These are phyloP conservation scores for Rhodosporidiobolus odoratus DNA, from an alignment of 768 basidiomycete genomes.

Conservation along the genomic window DNA sequence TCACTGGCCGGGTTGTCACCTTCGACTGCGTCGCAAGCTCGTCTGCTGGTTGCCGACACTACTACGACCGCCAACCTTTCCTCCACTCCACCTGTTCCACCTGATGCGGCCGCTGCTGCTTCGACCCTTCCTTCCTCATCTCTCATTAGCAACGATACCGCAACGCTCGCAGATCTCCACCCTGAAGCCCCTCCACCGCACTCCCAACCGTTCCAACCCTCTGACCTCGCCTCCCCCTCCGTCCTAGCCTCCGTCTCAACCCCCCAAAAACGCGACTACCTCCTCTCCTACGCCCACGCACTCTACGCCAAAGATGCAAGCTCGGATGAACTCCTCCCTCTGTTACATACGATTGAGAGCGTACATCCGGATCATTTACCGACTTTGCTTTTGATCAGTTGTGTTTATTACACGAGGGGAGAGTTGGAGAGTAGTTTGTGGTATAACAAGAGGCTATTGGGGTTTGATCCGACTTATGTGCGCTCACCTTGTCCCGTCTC, in stretches of 20 bases:
- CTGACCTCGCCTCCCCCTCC: not conserved
- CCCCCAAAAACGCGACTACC: conserved; percentile 31
- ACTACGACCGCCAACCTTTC: too few species aligned
- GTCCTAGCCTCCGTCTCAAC: conserved; percentile 13
- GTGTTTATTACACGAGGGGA: conserved; percentile 47
- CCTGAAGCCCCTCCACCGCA: not conserved
- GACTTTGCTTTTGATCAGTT: conserved; percentile 48
- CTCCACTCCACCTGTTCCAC: too few species aligned
- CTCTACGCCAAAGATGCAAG: conserved; percentile 27
- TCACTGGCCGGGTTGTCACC: not conserved
- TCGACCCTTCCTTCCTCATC: too few species aligned
- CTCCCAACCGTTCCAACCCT: not conserved
- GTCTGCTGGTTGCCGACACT: too few species aligned
- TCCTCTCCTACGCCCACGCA: conserved; percentile 37
- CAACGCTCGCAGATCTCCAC: not conserved
- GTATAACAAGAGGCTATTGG: conserved; percentile 41
- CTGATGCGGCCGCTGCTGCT: too few species aligned
- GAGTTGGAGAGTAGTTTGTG: conserved; percentile 44
- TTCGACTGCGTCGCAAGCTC: too few species aligned
- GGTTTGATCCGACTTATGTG: conserved; percentile 45
- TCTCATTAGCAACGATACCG: not conserved
- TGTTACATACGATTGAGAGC: conserved; percentile 45
- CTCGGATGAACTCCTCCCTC: conserved; percentile 43
- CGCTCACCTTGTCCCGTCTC: conserved; percentile 41
- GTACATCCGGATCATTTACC: conserved; percentile 47